Conservation (phyloP, 2,329 filamentous ascomycete genomes). For the Fusarium piperis region DNA sequence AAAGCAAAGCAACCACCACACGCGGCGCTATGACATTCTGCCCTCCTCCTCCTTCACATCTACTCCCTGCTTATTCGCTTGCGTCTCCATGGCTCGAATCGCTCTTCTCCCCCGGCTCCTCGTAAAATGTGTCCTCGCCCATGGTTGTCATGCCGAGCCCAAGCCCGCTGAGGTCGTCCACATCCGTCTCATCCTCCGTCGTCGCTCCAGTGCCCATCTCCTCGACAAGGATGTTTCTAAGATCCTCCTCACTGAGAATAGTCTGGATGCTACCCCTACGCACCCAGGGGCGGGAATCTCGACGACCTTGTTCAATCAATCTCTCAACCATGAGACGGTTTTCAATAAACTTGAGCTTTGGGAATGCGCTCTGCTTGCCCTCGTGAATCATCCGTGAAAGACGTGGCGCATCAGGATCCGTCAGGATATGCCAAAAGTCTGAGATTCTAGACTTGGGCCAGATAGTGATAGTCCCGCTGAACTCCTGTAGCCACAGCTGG, state of each 20-base stretch:
- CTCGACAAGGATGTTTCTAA: slow-evolving; percentile 58
- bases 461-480: slow-evolving; percentile 93
- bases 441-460: slow-evolving; percentile 85
- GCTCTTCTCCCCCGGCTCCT: slow-evolving; percentile 37
- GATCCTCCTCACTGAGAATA: slow-evolving; percentile 69
- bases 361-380: slow-evolving; percentile 88
- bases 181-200: slow-evolving; percentile 51
- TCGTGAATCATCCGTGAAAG: slow-evolving; percentile 90
- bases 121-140: slow-evolving; percentile 38
- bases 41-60: neutral
- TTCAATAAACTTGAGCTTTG: slow-evolving; percentile 88
- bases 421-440: slow-evolving; percentile 88
- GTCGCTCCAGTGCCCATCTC: slow-evolving; percentile 46
- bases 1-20: slow-evolving; percentile 5
- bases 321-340: slow-evolving; percentile 89
- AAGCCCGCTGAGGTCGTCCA: slow-evolving; percentile 42
- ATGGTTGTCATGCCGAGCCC: slow-evolving; percentile 42
- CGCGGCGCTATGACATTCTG: slow-evolving; percentile 1
- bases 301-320: slow-evolving; percentile 67
- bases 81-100: slow-evolving; percentile 17
- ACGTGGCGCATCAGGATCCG: slow-evolving; percentile 79
- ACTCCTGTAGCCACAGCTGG: slow-evolving; percentile 94
- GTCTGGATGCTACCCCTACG: slow-evolving; percentile 66
- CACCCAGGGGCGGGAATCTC: slow-evolving; percentile 60
- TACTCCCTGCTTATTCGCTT: slow-evolving; percentile 2